Percentiles rank a stretch among this genome's conserved stretches.
Conservation (phyloP, 2,329 filamentous ascomycete species). For the Gremmenia infestans region DNA sequence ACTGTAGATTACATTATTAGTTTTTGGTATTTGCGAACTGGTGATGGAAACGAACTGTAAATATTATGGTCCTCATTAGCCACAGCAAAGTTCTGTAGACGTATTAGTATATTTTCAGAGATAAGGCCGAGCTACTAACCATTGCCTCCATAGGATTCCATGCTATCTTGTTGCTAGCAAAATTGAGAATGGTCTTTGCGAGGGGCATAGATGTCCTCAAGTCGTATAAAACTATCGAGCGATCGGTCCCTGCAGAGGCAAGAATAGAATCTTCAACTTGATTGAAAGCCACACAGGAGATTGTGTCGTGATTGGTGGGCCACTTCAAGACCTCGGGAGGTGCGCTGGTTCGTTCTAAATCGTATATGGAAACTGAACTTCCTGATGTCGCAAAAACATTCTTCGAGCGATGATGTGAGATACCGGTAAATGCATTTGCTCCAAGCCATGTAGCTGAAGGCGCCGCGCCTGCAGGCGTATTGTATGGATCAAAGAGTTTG, state of each 20-base stretch:
- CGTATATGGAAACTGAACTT: constrained; percentile 77
- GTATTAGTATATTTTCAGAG: no score
- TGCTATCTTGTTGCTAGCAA: constrained; percentile 76
- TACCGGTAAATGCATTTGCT: constrained; percentile 71
- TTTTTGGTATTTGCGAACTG: neutral
- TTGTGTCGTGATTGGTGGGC: constrained; percentile 86
- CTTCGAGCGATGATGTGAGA: constrained; percentile 75
- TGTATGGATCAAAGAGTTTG: constrained; percentile 89
- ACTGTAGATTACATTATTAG: constrained; percentile 50
- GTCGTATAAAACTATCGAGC: constrained; percentile 86
- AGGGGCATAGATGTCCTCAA: constrained; percentile 80
- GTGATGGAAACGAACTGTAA: constrained; percentile 15
- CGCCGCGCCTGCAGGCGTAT: constrained; percentile 60
- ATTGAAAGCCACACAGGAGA: constrained; percentile 85
- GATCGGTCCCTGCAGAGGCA: constrained; percentile 78
- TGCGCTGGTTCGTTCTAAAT: constrained; percentile 73
- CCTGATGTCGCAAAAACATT: constrained; percentile 73
- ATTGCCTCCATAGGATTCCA: constrained; percentile 98
- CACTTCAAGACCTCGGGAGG: constrained; percentile 79
- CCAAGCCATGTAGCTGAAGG: constrained; percentile 84
- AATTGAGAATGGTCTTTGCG: constrained; percentile 72
- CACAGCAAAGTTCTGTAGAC: constrained; percentile 68
- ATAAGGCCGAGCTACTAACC: no score
- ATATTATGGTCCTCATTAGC: constrained; percentile 75
- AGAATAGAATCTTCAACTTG: constrained; percentile 89